These are phyloP conservation scores for Plectosphaerella cucumerina DNA, from an alignment of 2,329 filamentous ascomycete genomes.

Conservation along the genomic window DNA sequence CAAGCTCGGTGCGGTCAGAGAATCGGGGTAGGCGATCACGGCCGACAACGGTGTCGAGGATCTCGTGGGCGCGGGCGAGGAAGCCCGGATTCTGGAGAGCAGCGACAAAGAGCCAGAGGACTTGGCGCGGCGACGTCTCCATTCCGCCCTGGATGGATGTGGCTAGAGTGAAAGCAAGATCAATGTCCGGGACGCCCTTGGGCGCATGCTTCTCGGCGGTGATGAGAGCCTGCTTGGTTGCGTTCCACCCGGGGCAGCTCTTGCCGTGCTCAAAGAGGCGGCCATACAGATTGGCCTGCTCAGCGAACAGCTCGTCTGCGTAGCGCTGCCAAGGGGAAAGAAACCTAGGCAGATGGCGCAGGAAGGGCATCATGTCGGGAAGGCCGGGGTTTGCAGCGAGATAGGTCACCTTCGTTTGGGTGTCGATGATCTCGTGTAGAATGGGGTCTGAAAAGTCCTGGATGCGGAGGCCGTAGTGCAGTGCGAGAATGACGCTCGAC, in stretches of 20 bases:
- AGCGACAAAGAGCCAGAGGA: constrained; percentile 26
- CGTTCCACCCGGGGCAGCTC: constrained; percentile 22
- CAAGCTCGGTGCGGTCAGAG: constrained; percentile 30
- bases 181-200: constrained; percentile 18
- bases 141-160: constrained; percentile 24
- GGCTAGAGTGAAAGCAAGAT: constrained; percentile 27
- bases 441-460: constrained; percentile 17
- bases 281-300: constrained; percentile 20
- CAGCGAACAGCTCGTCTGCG: constrained; percentile 24
- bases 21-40: constrained; percentile 30
- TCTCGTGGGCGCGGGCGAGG: constrained; percentile 25
- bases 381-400: constrained; percentile 22
- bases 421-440: constrained; percentile 16
- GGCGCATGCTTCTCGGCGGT: constrained; percentile 23
- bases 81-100: constrained; percentile 21
- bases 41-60: constrained; percentile 37
- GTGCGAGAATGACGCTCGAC: constrained; percentile 29
- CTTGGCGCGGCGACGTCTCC: constrained; percentile 22
- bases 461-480: constrained; percentile 32
- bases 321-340: constrained; percentile 30
- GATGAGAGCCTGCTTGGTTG: constrained; percentile 20
- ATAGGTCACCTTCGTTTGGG: constrained; percentile 21
- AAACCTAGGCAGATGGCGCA: constrained; percentile 32
- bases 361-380: constrained; percentile 35
- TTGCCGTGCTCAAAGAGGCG: constrained; percentile 18